These are phyloP conservation scores for Selaginella moellendorffii DNA, from an alignment of 75 land plant genomes.

Conservation along the genomic window DNA sequence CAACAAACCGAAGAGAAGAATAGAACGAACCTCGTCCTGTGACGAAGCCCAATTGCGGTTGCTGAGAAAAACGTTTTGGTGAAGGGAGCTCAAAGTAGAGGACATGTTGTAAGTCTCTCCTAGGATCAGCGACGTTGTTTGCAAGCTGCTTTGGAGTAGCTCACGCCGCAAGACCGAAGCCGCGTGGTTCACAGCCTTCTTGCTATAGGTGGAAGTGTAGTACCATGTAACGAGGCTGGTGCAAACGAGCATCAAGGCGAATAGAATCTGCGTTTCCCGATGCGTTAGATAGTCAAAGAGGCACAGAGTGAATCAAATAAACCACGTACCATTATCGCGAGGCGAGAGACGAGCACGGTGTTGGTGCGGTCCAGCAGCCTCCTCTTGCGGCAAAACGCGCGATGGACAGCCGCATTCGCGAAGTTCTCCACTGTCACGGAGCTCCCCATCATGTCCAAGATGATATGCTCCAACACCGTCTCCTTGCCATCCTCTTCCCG, in stretches of 20 bases:
- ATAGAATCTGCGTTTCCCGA: neutral
- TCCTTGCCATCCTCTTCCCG: slow-evolving; percentile 5
- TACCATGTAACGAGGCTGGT: neutral
- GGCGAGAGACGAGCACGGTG: slow-evolving; percentile 5
- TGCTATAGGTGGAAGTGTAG: slow-evolving; percentile 3
- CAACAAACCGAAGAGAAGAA: neutral
- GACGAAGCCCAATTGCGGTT: neutral
- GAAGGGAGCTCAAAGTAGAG: slow-evolving; percentile 9
- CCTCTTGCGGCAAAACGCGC: neutral
- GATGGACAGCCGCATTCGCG: slow-evolving; percentile 2
- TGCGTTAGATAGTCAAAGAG: neutral
- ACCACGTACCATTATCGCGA: slow-evolving; percentile 5
- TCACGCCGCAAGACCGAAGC: neutral
- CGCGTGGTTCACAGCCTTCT: neutral
- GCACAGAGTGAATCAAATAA: neutral
- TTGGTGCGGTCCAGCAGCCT: slow-evolving; percentile 5
- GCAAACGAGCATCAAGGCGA: neutral
- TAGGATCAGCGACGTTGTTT: neutral
- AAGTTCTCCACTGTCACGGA: slow-evolving; percentile 1
- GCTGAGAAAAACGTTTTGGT: neutral
- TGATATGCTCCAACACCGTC: slow-evolving; percentile 4
- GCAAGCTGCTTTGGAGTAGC: slow-evolving; percentile 2
- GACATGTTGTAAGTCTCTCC: slow-evolving; percentile 9
- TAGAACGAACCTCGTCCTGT: neutral
- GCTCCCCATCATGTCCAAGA: slow-evolving; percentile 7